Evolutionary conservation across 2,329 filamentous ascomycete species (phyloP), one percentile per base, ranked within the genome.

Genomic region (Aphanoascus verrucosus): DNA sequence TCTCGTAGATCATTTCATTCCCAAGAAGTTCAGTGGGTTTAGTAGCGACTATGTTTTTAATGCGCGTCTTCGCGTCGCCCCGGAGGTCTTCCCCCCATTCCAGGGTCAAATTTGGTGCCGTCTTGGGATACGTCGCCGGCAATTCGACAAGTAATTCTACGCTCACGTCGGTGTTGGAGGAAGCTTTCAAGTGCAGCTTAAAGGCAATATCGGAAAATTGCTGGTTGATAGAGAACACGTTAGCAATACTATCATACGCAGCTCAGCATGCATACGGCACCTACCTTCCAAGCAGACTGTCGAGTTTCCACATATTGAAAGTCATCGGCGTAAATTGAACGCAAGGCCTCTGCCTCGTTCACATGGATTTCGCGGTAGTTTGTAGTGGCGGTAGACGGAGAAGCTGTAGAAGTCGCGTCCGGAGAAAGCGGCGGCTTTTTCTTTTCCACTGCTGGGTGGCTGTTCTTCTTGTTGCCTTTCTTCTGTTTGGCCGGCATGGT

Each of bases 61-160:
- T 77, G 62, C 84, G 85, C 64, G 82, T 84, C 55, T 80, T 77
- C 1, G 85, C 87, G 51, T 80, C 82, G 61, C 85, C 84, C 42
- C 82, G 82, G 53, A 95, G 73, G 43, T 79, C 76, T 23, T 76
- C 74, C 41, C 82, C 72, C 52, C 82, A 76, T 58, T 86, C 84
- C 43, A 94, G 65, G 3, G 78, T 81, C 12, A 95, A 71, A 9
- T 88, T 72, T 1, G 90, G 90, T 1, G 82, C 73, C 1, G 88
- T 86, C 65, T 88, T 94, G 3, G 91, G 93, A 66, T 97, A 97
- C 0, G 90, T 94, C 5, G 89, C 86, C 7, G 88, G 93, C 59
- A 97, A 74, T 53, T 86, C 84, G 50, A 94, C 88, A 46, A 80
- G 77, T n/a, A 97, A 71, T 1, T 81, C 82, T 38, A 89, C 75